Conservation (phyloP, 805 yeast genomes). For the Starmerella floris region DNA sequence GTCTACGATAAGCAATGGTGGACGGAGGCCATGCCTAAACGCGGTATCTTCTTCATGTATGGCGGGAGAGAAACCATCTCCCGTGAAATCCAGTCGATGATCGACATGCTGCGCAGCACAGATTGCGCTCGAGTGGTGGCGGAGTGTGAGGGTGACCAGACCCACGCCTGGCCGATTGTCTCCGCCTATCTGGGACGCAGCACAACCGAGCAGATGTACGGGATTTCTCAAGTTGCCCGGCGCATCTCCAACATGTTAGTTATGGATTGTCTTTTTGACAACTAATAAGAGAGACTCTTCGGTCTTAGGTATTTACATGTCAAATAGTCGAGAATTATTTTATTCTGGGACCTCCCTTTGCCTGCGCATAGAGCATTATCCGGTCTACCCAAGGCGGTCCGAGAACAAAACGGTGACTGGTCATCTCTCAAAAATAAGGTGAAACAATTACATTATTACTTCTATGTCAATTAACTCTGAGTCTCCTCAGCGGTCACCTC, state of each 20-base stretch:
- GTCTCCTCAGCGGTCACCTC: neutral
- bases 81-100: conserved; percentile 30
- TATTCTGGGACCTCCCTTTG: too few relatives aligned
- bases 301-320: too few relatives aligned
- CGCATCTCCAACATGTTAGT: conserved; percentile 35
- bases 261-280: conserved; percentile 27
- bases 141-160: conserved; percentile 27
- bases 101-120: conserved; percentile 19
- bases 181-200: conserved; percentile 32
- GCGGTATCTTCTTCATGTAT: conserved; percentile 33
- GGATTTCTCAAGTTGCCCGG: conserved; percentile 31
- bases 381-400: too few relatives aligned
- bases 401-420: too few relatives aligned
- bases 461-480: too few relatives aligned
- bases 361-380: too few relatives aligned
- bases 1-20: conserved; percentile 28
- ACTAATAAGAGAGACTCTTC: neutral
- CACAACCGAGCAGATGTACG: conserved; percentile 34
- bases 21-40: conserved; percentile 32
- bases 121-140: conserved; percentile 26
- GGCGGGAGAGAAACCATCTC: conserved; percentile 35
- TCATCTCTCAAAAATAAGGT: too few relatives aligned
- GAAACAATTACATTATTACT: too few relatives aligned
- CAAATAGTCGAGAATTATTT: too few relatives aligned
- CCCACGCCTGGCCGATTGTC: conserved; percentile 40